Evolutionary conservation across 1,284 basidiomycete species (phyloP), one percentile per base, ranked within the genome.

Genomic region (Pholiota adiposa): DNA sequence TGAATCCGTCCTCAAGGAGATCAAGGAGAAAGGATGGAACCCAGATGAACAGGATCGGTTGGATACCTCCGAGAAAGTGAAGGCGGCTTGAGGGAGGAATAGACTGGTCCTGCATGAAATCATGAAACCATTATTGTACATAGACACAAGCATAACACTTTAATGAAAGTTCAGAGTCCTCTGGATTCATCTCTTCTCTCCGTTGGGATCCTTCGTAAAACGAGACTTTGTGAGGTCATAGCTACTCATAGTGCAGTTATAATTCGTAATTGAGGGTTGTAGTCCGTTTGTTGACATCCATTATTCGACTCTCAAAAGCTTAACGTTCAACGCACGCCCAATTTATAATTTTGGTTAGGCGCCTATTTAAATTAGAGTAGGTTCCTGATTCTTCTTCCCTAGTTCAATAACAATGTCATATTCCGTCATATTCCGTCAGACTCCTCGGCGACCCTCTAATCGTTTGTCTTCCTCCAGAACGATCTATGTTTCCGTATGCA

Each of bases 1-100:
- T n/a, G 56, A 63, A 16, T 49, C 56, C 4, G 58, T 62, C 21
- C 43, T 65, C 19, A 40, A 62, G 19, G 62, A 63, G 36, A 63
- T 62, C 43, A 60, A 62, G 52, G 57, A 55, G 51, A 63, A 65
- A 31, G 64, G 63, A 43, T 65, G 60, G 61, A 60, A 46, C 14
- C 44, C 44, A 23, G 44, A 46, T 8, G 44, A 46, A 8, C 44
- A 46, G 8, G 44, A 46, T 12, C 44, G 44, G 44, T 27, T 46
- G 25, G 44, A 46, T 25, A n/a, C 44, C 44, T 46, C 23, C 18
- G 44, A 46, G 44, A 46, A 14, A 16, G 21, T 18, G 12, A 46
- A 46, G 44, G 44, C 25, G 14, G 44, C 44, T 25, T 46, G 25
- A 46, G 21, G 16, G n/a, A n/a, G 21, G n/a, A 8, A 46, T 46